Conservation (phyloP, 208 protist genomes). For the Angomonas deanei region DNA sequence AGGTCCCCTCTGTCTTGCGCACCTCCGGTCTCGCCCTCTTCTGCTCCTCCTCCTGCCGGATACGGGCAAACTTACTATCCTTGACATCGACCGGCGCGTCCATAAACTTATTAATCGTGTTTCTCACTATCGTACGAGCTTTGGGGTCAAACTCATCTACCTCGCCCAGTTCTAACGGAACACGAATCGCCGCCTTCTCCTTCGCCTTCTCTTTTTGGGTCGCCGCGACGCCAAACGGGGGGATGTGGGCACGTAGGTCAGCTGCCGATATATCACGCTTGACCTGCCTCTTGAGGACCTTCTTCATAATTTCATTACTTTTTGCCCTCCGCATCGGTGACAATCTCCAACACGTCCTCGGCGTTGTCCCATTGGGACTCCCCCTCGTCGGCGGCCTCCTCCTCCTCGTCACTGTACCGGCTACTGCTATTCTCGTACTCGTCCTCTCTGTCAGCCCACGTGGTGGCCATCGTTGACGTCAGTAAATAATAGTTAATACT, state of each 20-base stretch:
- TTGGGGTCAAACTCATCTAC: slow-evolving; percentile 70
- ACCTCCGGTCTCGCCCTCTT: slow-evolving; percentile 28
- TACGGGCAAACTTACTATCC: slow-evolving; percentile 45
- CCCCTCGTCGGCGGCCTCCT: slow-evolving; percentile 23
- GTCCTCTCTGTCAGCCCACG: slow-evolving; percentile 50
- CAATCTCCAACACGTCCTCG: slow-evolving; percentile 31
- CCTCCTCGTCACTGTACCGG: slow-evolving; percentile 22
- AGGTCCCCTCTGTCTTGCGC: slow-evolving; percentile 3
- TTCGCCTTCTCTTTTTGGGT: slow-evolving; percentile 36
- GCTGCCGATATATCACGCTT: slow-evolving; percentile 25
- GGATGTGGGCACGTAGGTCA: slow-evolving; percentile 37
- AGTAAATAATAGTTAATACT: slow-evolving; percentile 3
- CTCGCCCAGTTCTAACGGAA: slow-evolving; percentile 72
- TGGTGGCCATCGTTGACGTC: slow-evolving; percentile 24
- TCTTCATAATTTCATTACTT: slow-evolving; percentile 43
- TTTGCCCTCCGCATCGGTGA: slow-evolving; percentile 43
- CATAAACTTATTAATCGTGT: slow-evolving; percentile 60
- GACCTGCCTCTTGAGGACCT: slow-evolving; percentile 29
- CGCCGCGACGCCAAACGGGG: slow-evolving; percentile 42
- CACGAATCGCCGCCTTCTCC: slow-evolving; percentile 35
- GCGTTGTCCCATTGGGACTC: slow-evolving; percentile 60
- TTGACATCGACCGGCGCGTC: slow-evolving; percentile 43
- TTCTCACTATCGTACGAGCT: slow-evolving; percentile 68
- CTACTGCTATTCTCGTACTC: slow-evolving; percentile 38
- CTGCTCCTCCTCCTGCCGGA: slow-evolving; percentile 41